Evolutionary conservation across 2,329 filamentous ascomycete species (phyloP), one percentile per base, ranked within the genome.

Genomic region (Balansia obtecta): DNA sequence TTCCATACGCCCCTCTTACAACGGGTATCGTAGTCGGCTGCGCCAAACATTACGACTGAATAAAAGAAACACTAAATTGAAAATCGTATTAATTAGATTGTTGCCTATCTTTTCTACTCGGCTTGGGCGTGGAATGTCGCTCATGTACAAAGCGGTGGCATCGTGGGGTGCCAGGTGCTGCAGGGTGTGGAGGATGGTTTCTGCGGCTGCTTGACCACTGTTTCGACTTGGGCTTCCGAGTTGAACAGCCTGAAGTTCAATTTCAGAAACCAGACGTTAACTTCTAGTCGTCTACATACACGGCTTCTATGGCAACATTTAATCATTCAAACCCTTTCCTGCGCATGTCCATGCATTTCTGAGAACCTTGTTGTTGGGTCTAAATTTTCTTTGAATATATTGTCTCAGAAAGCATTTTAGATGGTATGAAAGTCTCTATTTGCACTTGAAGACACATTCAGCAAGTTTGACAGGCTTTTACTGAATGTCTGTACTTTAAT

Each of bases 241-340:
- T 58, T 85, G 58, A 73, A 69, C 51, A 70, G 70, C 1, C 57
- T 85, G 48, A 65, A n/a, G n/a, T n/a, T 43, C 53, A 18, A 52
- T 55, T 13, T 52, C 51, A 15, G 53, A 58, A 39, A 63, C 58
- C 53, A 71, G 72, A 43, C 73, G 79, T 53, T 78, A 73, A 27
- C 72, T 96, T 22, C 74, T 96, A 1, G 63, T 95, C 20, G 72
- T 95, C 49, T 95, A 89, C 63, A 82, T 95, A 50, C 90, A 95
- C 69, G 89, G 90, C 53, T 95, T 94, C 68, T 85, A 93, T 75
- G 89, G 90, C 48, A 85, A 87, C 53, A 86, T 93, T 64, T 84
- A 85, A 33, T 94, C 86, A 52, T 96, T 96, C 63, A 79, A 83
- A 54, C 86, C 85, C 43, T 95, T 96, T 58, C 90, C 90, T 0